These are phyloP conservation scores for Penicillium sumatraense DNA, from an alignment of 2,329 filamentous ascomycete species.

Conservation along the genomic window DNA sequence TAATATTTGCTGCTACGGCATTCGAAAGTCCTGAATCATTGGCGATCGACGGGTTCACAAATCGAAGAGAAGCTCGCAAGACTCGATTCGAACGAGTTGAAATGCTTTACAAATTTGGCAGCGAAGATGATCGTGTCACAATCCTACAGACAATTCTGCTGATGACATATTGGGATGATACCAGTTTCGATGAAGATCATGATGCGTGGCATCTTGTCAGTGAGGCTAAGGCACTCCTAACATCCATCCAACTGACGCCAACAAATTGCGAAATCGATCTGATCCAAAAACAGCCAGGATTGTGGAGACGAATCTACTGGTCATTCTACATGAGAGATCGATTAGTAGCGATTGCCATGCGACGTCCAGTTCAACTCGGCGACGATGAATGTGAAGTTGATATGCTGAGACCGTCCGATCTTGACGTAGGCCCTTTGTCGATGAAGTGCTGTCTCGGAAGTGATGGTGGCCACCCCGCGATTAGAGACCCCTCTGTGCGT, in stretches of 20 bases:
- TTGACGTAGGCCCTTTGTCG: neutral
- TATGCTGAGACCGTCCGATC: neutral
- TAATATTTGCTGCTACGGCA: neutral
- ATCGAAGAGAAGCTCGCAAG: neutral
- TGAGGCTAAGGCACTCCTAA: neutral
- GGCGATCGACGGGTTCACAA: neutral
- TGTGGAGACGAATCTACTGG: neutral
- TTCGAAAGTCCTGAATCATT: neutral
- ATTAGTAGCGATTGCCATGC: neutral
- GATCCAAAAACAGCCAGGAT: neutral
- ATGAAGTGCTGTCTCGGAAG: neutral
- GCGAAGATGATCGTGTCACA: neutral
- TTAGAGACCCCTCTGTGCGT: neutral
- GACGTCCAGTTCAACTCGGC: neutral
- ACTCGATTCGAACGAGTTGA: neutral
- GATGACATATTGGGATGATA: neutral
- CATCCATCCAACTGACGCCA: neutral
- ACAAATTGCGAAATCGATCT: neutral
- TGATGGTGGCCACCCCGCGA: neutral
- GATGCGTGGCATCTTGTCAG: neutral
- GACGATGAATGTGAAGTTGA: neutral
- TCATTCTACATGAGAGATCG: slow-evolving; percentile 1
- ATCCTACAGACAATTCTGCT: neutral
- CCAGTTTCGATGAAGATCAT: neutral
- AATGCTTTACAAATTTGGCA: neutral